Conservation (phyloP, 1,139 yeast genomes). For the Candida frijolesensis region DNA sequence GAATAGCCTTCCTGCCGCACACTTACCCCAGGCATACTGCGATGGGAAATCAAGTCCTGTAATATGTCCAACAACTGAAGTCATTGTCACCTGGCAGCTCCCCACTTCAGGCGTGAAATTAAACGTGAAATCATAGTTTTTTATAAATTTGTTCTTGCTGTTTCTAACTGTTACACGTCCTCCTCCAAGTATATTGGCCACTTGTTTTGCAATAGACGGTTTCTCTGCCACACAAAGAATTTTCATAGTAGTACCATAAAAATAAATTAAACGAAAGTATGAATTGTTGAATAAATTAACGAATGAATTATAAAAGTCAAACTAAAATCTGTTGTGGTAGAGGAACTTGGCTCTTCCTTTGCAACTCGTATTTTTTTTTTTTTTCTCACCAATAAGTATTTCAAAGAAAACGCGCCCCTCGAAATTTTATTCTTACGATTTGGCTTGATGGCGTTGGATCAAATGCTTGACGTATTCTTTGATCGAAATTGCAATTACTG, state of each 20-base stretch:
- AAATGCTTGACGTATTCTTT: too few species aligned
- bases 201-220: slow-evolving; percentile 90
- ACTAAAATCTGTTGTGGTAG: neutral
- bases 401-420: neutral
- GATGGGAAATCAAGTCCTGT: slow-evolving; percentile 66
- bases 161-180: slow-evolving; percentile 55
- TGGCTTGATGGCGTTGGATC: too few species aligned
- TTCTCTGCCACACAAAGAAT: slow-evolving; percentile 97
- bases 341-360: neutral
- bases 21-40: slow-evolving; percentile 66
- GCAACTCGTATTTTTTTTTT: neutral
- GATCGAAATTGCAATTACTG: too few species aligned
- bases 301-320: neutral
- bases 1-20: slow-evolving; percentile 66
- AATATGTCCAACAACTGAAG: slow-evolving; percentile 89
- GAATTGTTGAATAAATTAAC: neutral
- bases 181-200: slow-evolving; percentile 75
- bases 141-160: slow-evolving; percentile 63
- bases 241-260: slow-evolving; percentile 45
- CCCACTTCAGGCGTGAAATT: slow-evolving; percentile 59
- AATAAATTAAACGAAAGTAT: neutral
- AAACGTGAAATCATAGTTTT: slow-evolving; percentile 78
- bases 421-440: too few species aligned
- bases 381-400: neutral
- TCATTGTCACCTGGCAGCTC: slow-evolving; percentile 80